phyloP scores from a whole-genome alignment of 192 early-diverging fungal genomes.

The Backusella tuberculispora region DNA sequence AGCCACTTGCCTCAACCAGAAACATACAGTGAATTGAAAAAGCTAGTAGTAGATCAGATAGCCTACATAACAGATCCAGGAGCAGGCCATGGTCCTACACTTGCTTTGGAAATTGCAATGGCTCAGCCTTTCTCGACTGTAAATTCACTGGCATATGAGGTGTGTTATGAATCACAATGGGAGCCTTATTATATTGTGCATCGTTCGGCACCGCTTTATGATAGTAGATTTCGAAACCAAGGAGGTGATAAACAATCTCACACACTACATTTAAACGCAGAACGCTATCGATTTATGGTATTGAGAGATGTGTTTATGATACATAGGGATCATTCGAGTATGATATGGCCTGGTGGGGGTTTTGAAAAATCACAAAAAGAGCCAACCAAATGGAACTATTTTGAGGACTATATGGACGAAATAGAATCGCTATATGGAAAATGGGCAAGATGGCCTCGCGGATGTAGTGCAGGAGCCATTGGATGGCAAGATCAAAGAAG shows the following conservation, averaged over 20 bases:
- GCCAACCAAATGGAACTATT: conserved; percentile 48
- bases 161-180: conserved; percentile 64
- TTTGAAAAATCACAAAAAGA: conserved; percentile 43
- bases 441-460: conserved; percentile 53
- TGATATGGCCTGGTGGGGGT: conserved; percentile 54
- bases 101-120: conserved; percentile 35
- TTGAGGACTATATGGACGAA: conserved; percentile 46
- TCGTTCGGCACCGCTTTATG: conserved; percentile 47
- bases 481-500: conserved; percentile 48
- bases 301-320: conserved; percentile 50
- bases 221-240: conserved; percentile 57
- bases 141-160: conserved; percentile 42
- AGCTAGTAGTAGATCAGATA: conserved; percentile 37
- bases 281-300: conserved; percentile 49
- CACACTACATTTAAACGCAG: conserved; percentile 52
- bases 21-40: conserved; percentile 43
- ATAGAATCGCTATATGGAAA: conserved; percentile 48
- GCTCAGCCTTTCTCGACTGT: conserved; percentile 29
- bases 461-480: conserved; percentile 49
- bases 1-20: conserved; percentile 33
- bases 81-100: conserved; percentile 58
- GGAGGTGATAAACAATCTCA: conserved; percentile 62
- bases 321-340: conserved; percentile 52
- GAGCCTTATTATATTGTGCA: conserved; percentile 59
- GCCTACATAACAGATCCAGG: conserved; percentile 58